Evolutionary conservation across 2,329 filamentous ascomycete genomes (phyloP).

Genomic region (Epichloe typhina): DNA sequence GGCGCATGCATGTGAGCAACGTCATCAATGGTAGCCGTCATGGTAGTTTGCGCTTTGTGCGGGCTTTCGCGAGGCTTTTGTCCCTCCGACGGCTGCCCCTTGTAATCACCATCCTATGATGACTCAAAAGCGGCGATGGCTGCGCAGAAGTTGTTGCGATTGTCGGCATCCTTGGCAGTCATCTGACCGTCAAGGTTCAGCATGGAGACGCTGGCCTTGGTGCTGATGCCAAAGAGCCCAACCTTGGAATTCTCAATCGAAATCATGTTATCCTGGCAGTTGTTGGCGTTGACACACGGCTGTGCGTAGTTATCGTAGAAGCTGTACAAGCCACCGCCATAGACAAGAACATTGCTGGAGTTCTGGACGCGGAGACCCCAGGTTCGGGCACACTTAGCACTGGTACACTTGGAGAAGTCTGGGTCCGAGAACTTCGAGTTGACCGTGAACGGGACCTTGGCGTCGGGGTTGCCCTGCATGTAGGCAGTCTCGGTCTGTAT

Average conservation of each 20-base stretch:
- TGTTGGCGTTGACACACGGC: slow-evolving; percentile 50
- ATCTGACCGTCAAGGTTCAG: slow-evolving; percentile 46
- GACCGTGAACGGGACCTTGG: slow-evolving; percentile 49
- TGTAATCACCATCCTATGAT: slow-evolving; percentile 10
- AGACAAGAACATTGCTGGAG: slow-evolving; percentile 54
- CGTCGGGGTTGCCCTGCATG: slow-evolving; percentile 72
- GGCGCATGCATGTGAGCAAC: background rate
- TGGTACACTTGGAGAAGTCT: slow-evolving; percentile 48
- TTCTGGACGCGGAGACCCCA: slow-evolving; percentile 63
- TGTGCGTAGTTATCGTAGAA: slow-evolving; percentile 78
- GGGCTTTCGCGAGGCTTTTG: background rate
- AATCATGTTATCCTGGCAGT: slow-evolving; percentile 69
- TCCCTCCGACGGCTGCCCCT: slow-evolving; percentile 1
- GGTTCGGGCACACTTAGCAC: slow-evolving; percentile 52
- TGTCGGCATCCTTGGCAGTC: slow-evolving; percentile 43
- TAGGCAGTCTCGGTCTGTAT: slow-evolving; percentile 88
- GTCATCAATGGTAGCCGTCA: background rate
- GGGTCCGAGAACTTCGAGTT: slow-evolving; percentile 52
- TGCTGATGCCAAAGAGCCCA: slow-evolving; percentile 55
- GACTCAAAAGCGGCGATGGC: slow-evolving; percentile 40
- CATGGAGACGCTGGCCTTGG: slow-evolving; percentile 65
- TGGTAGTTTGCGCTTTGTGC: background rate
- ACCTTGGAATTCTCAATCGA: slow-evolving; percentile 55
- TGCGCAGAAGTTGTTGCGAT: slow-evolving; percentile 52
- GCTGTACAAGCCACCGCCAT: slow-evolving; percentile 63